Base-by-base conservation (phyloP, 2,329 filamentous ascomycete species). In the Dactylonectria estremocensis region DNA sequence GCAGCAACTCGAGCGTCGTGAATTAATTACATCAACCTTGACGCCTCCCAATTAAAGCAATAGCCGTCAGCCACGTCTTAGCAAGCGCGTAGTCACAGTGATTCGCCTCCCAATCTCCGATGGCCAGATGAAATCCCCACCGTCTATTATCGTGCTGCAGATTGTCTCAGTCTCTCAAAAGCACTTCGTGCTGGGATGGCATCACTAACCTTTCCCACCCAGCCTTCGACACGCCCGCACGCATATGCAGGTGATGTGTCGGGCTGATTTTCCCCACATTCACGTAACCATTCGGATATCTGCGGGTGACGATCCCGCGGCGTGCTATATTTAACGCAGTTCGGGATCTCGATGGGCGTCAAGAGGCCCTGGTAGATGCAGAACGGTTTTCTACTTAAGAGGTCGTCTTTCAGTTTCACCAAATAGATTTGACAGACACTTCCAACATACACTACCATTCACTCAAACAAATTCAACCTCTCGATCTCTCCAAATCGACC, bases 391-490 rank as follows among this genome's bases (percentile, higher is more conserved):
- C 48, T 52, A 50, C 31, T 31, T 18, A 52, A 33, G 14, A 18
- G 3, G 48, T 7, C 16, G 5, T 43, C 40, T 43, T 5, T 43
- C 40, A 18, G 16, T 14, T 43, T 14, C 14, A 43, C 40, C 3
- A 13, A 24, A 52, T 11, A 31, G 24, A 52, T 16, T 31, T 24
- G 13, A 18, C 28, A 18, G 61, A 64, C 45, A 57, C 57, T 58
- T 67, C 50, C 50, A 66, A 67, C 49, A 48, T 59, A 63, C 59
- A 67, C 46, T 61, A 57, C 16, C 68, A 72, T 61, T 59, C 66
- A 71, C 52, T 68, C 67, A 66, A 75, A 67, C 64, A 72, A 28
- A 55, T 58, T 66, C 54, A 69, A 69, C 20, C 10, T 16, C 35
- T 61, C 24, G 24, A 68, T 66, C 67, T 37, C 49, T 5, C 28